Conservation (phyloP, 2,329 filamentous ascomycete species). For the Stachybotrys echinatus region DNA sequence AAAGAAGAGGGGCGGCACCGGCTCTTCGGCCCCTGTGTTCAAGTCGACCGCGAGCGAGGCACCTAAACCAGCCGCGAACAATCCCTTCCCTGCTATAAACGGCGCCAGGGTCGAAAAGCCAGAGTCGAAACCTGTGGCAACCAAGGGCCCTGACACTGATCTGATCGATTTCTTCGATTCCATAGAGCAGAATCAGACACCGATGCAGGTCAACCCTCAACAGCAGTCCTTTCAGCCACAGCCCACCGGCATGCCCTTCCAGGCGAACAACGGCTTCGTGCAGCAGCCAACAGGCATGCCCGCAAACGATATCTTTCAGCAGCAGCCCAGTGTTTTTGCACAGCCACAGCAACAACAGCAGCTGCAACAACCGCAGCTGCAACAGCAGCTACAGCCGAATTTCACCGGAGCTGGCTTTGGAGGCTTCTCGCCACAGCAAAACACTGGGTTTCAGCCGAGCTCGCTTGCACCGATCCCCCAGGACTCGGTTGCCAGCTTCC, state of each 20-base stretch:
- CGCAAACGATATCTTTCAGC: constrained; percentile 26
- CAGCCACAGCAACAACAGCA: constrained; percentile 31
- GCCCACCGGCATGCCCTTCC: constrained; percentile 23
- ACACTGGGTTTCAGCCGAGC: constrained; percentile 42
- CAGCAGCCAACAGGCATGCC: constrained; percentile 16
- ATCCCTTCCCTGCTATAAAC: constrained; percentile 35
- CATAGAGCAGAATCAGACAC: constrained; percentile 82
- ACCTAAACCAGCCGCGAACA: constrained; percentile 34
- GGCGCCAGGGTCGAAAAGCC: constrained; percentile 20
- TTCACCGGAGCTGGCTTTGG: constrained; percentile 76
- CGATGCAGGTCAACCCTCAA: constrained; percentile 45
- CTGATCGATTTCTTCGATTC: constrained; percentile 94
- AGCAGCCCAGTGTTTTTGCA: constrained; percentile 20
- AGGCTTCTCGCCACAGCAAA: constrained; percentile 65
- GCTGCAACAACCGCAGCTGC: constrained; percentile 31
- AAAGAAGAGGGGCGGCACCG: constrained; percentile 44
- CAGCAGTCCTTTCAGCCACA: constrained; percentile 31
- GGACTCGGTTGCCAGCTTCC: constrained; percentile 45
- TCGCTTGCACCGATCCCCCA: constrained; percentile 54
- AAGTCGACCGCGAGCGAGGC: constrained; percentile 26
- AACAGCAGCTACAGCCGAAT: constrained; percentile 38
- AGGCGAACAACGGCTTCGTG: constrained; percentile 13
- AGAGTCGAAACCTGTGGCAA: constrained; percentile 39
- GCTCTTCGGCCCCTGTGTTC: constrained; percentile 19
- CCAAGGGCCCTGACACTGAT: constrained; percentile 66